A percentile compares a stretch with the other conserved stretches of the same genome.
These are phyloP conservation scores for Coemansia guatemalensis DNA, from an alignment of 192 early-diverging fungal species.

Conservation along the genomic window DNA sequence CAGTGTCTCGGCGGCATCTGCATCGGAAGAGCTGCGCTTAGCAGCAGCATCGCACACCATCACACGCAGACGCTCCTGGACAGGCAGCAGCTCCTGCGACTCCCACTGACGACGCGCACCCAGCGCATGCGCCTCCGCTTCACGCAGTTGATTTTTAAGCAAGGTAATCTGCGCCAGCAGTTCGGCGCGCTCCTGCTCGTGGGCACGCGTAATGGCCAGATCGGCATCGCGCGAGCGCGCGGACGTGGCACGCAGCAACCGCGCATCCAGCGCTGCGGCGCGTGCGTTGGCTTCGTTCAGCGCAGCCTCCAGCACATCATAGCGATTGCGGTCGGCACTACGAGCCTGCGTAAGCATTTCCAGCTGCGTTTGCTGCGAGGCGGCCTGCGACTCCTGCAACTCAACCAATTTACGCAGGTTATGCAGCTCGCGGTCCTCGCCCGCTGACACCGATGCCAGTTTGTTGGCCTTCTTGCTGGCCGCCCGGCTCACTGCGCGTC, in stretches of 20 bases:
- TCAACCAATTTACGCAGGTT: slow-evolving; percentile 18
- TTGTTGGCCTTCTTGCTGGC: slow-evolving; percentile 50
- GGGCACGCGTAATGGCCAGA: slow-evolving; percentile 25
- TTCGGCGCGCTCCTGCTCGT: slow-evolving; percentile 41
- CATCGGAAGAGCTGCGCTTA: not conserved
- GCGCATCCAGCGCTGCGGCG: slow-evolving; percentile 15
- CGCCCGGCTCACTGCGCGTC: slow-evolving; percentile 42
- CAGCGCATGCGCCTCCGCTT: slow-evolving; percentile 34
- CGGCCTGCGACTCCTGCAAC: slow-evolving; percentile 18
- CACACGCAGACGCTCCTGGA: slow-evolving; percentile 40
- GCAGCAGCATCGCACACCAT: slow-evolving; percentile 8
- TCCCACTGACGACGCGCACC: slow-evolving; percentile 40
- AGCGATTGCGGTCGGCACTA: slow-evolving; percentile 17
- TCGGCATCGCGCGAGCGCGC: slow-evolving; percentile 24
- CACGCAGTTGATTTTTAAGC: slow-evolving; percentile 34
- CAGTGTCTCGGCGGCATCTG: slow-evolving; percentile 10
- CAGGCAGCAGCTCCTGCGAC: slow-evolving; percentile 40
- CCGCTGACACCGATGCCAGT: slow-evolving; percentile 43
- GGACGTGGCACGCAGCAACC: slow-evolving; percentile 12
- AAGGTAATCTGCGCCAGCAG: slow-evolving; percentile 33
- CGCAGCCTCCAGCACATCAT: slow-evolving; percentile 28
- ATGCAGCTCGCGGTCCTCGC: slow-evolving; percentile 31
- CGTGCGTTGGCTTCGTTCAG: slow-evolving; percentile 32
- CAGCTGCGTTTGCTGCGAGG: slow-evolving; percentile 31
- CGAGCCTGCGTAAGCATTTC: slow-evolving; percentile 39